Evolutionary conservation across 257 asterid genomes (phyloP), one percentile per base, ranked within the genome.

Genomic region (Nicotiana attenuata): DNA sequence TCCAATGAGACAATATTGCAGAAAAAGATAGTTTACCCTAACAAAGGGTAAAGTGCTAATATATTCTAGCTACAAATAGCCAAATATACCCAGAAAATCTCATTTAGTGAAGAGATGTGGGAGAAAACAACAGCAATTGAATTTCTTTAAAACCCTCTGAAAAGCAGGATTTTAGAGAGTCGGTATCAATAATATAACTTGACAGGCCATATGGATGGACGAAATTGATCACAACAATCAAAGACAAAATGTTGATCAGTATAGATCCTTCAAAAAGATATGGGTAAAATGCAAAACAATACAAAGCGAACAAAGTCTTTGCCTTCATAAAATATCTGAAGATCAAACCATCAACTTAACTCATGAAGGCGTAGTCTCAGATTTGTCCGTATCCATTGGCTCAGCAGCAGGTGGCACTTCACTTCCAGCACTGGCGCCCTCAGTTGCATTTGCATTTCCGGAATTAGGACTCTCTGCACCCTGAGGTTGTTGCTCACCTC

Each of bases 321-420:
- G 28, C 45, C 38, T 75, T 24, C 64, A 47, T 24, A 55, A 33
- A 19, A 38, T 38, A 24, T 38, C 41, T n/a, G 10, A 68, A n/a
- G 55, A 68, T 68, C 17, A 73, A 38, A 63, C 59, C 41, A 33
- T 22, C 55, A 61, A 38, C 71, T 33, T 38, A 50, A 47, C 65
- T 86, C 76, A 87, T 13, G 85, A 81, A 5, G 85, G 84, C 0
- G 65, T 78, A 4, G 88, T 33, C 83, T 90, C 95, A 0, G 94
- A 15, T 56, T 89, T 88, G 41, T 92, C 97, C 0, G 93, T 93
- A 69, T 95, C 97, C 97, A 95, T 93, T 22, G 97, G 92, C 84
- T 91, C 97, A 3, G 86, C 60, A 16, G 67, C 84, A 10, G 88
- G 82, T 3, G 90, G 89, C 52, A 10, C 92, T 69, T 85, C 97